phyloP scores from a whole-genome alignment of 441 rosid species.

The Aleurites moluccanus region DNA sequence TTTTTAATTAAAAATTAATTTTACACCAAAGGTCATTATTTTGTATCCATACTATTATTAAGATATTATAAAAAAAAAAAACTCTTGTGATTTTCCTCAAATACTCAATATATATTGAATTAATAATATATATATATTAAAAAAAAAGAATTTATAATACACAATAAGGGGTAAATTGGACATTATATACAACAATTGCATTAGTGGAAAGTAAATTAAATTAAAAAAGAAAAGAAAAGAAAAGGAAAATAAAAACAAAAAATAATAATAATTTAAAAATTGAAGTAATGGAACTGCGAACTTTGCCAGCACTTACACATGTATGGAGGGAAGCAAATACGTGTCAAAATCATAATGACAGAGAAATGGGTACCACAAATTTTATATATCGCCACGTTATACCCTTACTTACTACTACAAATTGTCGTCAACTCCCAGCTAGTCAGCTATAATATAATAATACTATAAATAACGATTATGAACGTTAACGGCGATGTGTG shows the following conservation, averaged over 20 bases:
- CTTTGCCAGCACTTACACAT: not conserved
- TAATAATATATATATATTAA: too few relatives aligned
- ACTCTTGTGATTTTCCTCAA: too few relatives aligned
- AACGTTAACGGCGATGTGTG: not conserved
- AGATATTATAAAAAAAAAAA: too few relatives aligned
- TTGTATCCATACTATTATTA: too few relatives aligned
- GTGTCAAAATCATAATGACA: not conserved
- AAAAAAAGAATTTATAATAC: too few relatives aligned
- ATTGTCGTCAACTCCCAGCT: not conserved
- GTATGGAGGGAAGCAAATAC: not conserved
- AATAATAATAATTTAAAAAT: not conserved
- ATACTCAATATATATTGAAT: too few relatives aligned
- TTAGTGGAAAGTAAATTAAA: not conserved
- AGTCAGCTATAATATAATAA: too few relatives aligned
- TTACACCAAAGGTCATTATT: too few relatives aligned
- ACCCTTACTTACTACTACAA: not conserved
- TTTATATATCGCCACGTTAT: not conserved
- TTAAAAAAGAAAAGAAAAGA: not conserved
- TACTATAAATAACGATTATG: not conserved
- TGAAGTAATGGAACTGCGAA: not conserved
- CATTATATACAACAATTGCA: not conserved
- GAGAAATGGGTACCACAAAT: not conserved
- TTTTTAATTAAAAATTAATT: too few relatives aligned
- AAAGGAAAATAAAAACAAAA: too few relatives aligned
- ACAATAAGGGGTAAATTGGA: not conserved